phyloP scores from a whole-genome alignment of 345 rosid genomes.

The Excoecaria cochinchinensis region DNA sequence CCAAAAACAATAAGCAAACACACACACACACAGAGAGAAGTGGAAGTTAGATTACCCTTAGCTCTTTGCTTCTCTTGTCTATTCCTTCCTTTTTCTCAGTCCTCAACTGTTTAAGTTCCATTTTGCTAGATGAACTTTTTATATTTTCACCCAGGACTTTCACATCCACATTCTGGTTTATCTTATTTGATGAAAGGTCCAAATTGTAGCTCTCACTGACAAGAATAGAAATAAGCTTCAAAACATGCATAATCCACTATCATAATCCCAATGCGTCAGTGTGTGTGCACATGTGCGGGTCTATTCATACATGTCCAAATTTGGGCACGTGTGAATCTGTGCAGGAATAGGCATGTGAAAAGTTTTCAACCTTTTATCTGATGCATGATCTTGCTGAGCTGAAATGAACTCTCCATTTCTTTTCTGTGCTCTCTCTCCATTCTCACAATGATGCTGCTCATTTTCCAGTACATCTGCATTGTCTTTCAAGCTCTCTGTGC shows the following conservation, averaged over 20 bases:
- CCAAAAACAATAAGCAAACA: not conserved
- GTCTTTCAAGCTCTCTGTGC: conserved; percentile 30
- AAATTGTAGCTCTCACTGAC: conserved; percentile 37
- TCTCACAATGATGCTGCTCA: conserved; percentile 37
- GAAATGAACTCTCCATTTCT: conserved; percentile 36
- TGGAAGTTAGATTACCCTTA: conserved; percentile 56
- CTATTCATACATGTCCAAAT: not conserved
- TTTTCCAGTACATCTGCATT: conserved; percentile 28
- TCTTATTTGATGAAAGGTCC: conserved; percentile 42
- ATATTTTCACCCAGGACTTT: conserved; percentile 31
- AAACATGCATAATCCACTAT: conserved; percentile 17
- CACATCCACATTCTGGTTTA: conserved; percentile 38
- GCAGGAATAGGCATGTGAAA: not conserved
- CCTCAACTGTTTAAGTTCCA: conserved; percentile 31
- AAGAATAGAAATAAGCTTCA: conserved; percentile 20
- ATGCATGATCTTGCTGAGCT: conserved; percentile 32
- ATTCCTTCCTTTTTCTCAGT: conserved; percentile 47
- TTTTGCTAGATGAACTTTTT: conserved; percentile 22
- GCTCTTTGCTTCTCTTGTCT: conserved; percentile 61
- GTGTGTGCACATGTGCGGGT: not conserved
- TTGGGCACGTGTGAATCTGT: not conserved
- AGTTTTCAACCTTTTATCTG: conserved; percentile 45
- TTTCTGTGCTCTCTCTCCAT: conserved; percentile 40
- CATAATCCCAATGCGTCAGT: not conserved
- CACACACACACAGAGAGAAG: conserved; percentile 9